A percentile compares a stretch with the other conserved stretches of the same genome.
Evolutionary conservation across 2,329 filamentous ascomycete genomes (phyloP).

Genomic region (Xylaria sp.): DNA sequence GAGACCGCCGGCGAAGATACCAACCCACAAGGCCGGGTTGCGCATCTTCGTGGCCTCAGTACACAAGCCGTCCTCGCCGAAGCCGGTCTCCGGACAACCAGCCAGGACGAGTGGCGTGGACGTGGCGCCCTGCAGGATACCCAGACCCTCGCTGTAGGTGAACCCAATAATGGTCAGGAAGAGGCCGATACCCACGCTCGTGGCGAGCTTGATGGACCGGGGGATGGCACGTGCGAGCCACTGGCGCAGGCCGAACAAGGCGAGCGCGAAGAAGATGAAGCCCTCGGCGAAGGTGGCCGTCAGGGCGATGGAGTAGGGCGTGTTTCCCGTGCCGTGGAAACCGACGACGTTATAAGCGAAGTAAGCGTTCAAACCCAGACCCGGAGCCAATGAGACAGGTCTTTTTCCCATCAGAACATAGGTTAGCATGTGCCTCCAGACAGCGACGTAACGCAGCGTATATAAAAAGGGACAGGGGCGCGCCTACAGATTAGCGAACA

Average conservation of each 20-base stretch:
- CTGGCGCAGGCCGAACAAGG: constrained; percentile 83
- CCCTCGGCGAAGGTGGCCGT: constrained; percentile 92
- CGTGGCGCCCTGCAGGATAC: constrained; percentile 75
- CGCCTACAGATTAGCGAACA: constrained; percentile 78
- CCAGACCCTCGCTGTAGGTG: constrained; percentile 85
- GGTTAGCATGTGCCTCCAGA: constrained; percentile 25
- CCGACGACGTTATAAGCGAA: constrained; percentile 82
- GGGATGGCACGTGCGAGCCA: constrained; percentile 89
- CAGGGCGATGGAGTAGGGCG: constrained; percentile 80
- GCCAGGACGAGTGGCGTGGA: constrained; percentile 79
- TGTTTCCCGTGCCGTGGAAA: constrained; percentile 75
- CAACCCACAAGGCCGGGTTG: constrained; percentile 85
- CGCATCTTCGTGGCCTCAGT: constrained; percentile 78
- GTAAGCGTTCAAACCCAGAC: constrained; percentile 88
- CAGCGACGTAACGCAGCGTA: not conserved
- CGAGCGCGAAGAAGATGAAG: constrained; percentile 83
- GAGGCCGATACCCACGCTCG: constrained; percentile 85
- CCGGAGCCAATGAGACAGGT: constrained; percentile 76
- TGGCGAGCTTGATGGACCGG: constrained; percentile 85
- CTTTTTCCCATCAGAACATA: constrained; percentile 44
- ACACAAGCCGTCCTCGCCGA: constrained; percentile 66
- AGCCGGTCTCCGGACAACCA: constrained; percentile 67
- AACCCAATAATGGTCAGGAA: constrained; percentile 82
- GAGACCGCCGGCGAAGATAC: constrained; percentile 85
- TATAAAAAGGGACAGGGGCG: not conserved